Base-by-base conservation (phyloP, 352 stramenopile species). In the Globisporangium megalacanthum region DNA sequence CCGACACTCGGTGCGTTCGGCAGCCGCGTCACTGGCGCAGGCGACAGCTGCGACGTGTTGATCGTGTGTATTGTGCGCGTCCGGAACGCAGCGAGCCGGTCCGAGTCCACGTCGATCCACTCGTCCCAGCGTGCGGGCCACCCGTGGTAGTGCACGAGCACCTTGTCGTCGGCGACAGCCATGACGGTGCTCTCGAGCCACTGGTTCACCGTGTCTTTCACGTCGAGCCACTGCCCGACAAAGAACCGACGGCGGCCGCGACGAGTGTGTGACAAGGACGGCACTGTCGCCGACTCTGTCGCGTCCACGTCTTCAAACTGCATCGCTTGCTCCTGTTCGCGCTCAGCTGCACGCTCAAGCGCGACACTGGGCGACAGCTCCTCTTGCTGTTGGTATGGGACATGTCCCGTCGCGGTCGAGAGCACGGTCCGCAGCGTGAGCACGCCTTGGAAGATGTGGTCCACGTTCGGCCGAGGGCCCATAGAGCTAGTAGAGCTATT, bases 41-140 rank as follows among this genome's bases (percentile, higher is more conserved):
- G 85, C 6, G 79, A 91, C 63, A 90, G 71, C 9, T 82, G 74
- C 10, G 66, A 64, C 4, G 62, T 39, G n/a, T 66, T 77, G 41
- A 75, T 56, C 0, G 68, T 70, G 54, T 92, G 79, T 8, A 75
- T 51, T 0, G 96, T 99, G 4, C 94, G 77, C 8, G 95, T 98
- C 6, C 96, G 86, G 68, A 99, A 99, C 0, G 95, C 94, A 0
- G 96, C 89, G 44, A 99, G 89, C 7, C 97, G 81, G 20, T 89
- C 78, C 42, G 95, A 99, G 68, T 98, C 84, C 46, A 89, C 89
- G 47, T 96, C 76, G 53, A 99, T 91, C 94, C 94, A 98, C 69
- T 99, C 97, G 70, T 99, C 95, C 97, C 97, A 99, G 6, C 96
- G 82, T 35, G 91, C 78, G 1, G 97, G 96, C 96, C 96, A 99